A percentile compares a stretch with the other conserved stretches of the same genome.
Conservation (phyloP, 768 basidiomycete genomes). For the Gelatoporia subvermispora region DNA sequence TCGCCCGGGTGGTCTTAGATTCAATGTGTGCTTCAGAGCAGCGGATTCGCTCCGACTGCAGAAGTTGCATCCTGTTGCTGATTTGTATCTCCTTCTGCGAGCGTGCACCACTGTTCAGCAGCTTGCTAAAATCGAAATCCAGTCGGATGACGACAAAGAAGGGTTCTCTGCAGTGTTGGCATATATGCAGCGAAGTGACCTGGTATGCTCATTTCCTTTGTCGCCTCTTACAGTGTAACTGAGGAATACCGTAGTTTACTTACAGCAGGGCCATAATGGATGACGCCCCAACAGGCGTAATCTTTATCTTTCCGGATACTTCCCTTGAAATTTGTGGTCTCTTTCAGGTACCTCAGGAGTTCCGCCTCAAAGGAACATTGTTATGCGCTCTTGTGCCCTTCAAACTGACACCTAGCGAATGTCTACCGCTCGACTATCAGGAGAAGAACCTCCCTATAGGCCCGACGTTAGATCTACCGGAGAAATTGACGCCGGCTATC, state of each 20-base stretch:
- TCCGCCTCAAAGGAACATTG: slow-evolving; percentile 27
- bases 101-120: slow-evolving; percentile 50
- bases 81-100: slow-evolving; percentile 42
- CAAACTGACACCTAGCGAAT: slow-evolving; percentile 31
- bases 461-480: slow-evolving; percentile 1
- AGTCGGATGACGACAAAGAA: slow-evolving; percentile 33
- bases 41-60: slow-evolving; percentile 39
- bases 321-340: slow-evolving; percentile 29
- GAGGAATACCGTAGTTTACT: slow-evolving; percentile 36
- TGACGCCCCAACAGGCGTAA: slow-evolving; percentile 41
- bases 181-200: slow-evolving; percentile 40
- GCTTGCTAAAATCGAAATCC: slow-evolving; percentile 44
- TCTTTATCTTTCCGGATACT: slow-evolving; percentile 49
- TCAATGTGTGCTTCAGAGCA: slow-evolving; percentile 42
- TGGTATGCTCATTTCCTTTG: background rate
- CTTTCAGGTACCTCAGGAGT: slow-evolving; percentile 38
- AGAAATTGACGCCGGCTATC: slow-evolving; percentile 7
- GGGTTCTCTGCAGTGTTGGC: slow-evolving; percentile 36
- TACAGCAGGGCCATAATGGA: slow-evolving; percentile 45
- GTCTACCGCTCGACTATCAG: too few species aligned
- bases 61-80: slow-evolving; percentile 44
- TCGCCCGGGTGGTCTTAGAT: slow-evolving; percentile 37
- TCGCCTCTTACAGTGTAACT: background rate
- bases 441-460: too few species aligned
- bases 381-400: slow-evolving; percentile 47